A percentile compares a stretch with the other conserved stretches of the same genome.
Conservation (phyloP, 352 stramenopile genomes). For the Halophytophthora batemanensis region DNA sequence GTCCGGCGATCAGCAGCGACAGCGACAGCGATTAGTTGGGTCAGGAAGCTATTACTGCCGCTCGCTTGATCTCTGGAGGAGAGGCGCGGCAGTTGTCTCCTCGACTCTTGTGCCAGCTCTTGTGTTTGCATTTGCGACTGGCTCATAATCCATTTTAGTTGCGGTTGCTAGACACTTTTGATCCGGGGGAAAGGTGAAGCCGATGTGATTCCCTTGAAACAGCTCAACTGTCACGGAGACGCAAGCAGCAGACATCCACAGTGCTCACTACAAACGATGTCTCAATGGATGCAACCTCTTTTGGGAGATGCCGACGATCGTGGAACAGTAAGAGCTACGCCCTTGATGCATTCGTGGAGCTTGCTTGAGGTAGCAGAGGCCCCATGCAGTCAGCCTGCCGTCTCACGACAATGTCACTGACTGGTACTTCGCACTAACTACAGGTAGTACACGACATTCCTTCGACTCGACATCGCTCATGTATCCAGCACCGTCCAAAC, state of each 20-base stretch:
- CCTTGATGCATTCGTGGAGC: too few species aligned
- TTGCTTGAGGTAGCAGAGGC: background rate
- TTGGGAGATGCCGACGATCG: too few species aligned
- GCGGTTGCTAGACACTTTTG: too few species aligned
- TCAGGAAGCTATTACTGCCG: background rate
- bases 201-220: too few species aligned
- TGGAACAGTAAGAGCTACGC: too few species aligned
- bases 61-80: conserved; percentile 1
- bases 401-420: background rate
- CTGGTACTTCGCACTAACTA: too few species aligned
- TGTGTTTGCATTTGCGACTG: background rate
- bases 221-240: too few species aligned
- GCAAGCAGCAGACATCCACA: too few species aligned
- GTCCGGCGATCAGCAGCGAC: conserved; percentile 67
- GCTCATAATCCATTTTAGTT: background rate
- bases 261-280: too few species aligned
- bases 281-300: background rate
- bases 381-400: background rate
- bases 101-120: background rate
- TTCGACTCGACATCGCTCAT: conserved; percentile 1
- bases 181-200: too few species aligned
- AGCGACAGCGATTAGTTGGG: conserved; percentile 64
- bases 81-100: conserved; percentile 8
- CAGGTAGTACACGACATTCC: background rate
- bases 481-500: background rate